Evolutionary conservation across 2,329 filamentous ascomycete species (phyloP).

Genomic region (Pestalotiopsis sp.): DNA sequence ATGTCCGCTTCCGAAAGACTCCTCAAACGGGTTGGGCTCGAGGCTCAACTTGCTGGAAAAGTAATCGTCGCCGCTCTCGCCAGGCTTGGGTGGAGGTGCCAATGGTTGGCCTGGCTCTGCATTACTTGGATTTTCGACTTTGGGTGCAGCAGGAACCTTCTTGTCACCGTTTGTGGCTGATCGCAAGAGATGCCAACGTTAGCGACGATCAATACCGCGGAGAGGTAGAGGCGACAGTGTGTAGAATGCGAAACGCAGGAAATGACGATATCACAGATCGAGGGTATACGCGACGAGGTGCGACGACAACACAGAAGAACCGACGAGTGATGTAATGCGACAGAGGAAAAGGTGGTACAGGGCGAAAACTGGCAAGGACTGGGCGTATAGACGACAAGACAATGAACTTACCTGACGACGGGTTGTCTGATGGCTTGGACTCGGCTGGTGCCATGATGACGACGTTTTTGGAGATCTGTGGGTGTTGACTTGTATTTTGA

Average conservation of each 20-base stretch:
- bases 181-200: slow-evolving; percentile 21
- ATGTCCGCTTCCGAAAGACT: slow-evolving; percentile 75
- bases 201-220: slow-evolving; percentile 19
- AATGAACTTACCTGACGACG: slow-evolving; percentile 34
- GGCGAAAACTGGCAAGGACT: not conserved
- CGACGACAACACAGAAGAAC: not conserved
- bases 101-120: slow-evolving; percentile 66
- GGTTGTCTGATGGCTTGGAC: slow-evolving; percentile 34
- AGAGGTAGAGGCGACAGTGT: not conserved
- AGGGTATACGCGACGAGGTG: not conserved
- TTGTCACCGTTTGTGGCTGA: slow-evolving; percentile 46
- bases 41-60: slow-evolving; percentile 70
- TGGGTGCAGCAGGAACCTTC: slow-evolving; percentile 49
- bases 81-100: slow-evolving; percentile 70
- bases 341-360: not conserved
- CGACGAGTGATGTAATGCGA: slow-evolving; percentile 15
- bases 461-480: slow-evolving; percentile 25
- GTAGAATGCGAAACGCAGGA: not conserved
- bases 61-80: slow-evolving; percentile 58
- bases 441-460: slow-evolving; percentile 38
- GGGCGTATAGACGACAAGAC: not conserved
- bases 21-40: slow-evolving; percentile 96
- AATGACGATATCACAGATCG: not conserved
- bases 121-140: slow-evolving; percentile 54
- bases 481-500: slow-evolving; percentile 22